These are phyloP conservation scores for Diutina neorugosa DNA, from an alignment of 1,139 yeast genomes.

Conservation along the genomic window DNA sequence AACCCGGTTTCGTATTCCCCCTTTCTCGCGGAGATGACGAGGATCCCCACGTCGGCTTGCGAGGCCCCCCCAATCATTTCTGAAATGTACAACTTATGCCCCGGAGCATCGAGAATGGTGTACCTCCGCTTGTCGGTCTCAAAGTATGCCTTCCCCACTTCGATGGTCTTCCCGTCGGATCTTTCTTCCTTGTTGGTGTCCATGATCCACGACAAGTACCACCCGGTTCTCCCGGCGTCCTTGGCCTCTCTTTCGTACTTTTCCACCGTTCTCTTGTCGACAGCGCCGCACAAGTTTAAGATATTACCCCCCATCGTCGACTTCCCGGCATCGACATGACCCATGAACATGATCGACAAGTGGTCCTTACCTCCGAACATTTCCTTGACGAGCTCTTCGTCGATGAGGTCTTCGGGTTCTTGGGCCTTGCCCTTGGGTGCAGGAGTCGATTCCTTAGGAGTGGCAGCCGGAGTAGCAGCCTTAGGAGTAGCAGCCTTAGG, in stretches of 20 bases:
- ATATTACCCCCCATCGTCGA: conserved; percentile 99
- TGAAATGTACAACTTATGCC: conserved; percentile 96
- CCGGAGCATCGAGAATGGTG: conserved; percentile 97
- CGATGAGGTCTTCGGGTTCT: conserved; percentile 79
- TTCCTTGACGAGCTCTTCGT: conserved; percentile 79
- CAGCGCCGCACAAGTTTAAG: conserved; percentile 86
- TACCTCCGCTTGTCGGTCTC: conserved; percentile 97
- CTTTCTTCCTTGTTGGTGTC: conserved; percentile 98
- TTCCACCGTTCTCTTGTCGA: conserved; percentile 97
- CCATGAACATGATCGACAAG: conserved; percentile 94
- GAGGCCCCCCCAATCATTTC: conserved; percentile 99
- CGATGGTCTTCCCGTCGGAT: conserved; percentile 96
- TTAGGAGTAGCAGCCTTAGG: neutral
- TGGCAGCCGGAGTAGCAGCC: neutral
- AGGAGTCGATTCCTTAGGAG: conserved; percentile 13
- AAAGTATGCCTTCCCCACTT: conserved; percentile 94
- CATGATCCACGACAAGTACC: conserved; percentile 99
- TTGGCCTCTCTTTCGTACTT: conserved; percentile 97
- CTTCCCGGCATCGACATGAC: conserved; percentile 99
- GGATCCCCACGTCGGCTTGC: conserved; percentile 95
- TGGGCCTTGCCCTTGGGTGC: conserved; percentile 5
- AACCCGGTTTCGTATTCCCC: conserved; percentile 99
- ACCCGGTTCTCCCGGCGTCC: conserved; percentile 99
- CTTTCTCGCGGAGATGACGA: conserved; percentile 95
- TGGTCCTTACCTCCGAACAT: conserved; percentile 97